Evolutionary conservation across 768 basidiomycete species (phyloP).

Genomic region (Chlorophyllum brunneum): DNA sequence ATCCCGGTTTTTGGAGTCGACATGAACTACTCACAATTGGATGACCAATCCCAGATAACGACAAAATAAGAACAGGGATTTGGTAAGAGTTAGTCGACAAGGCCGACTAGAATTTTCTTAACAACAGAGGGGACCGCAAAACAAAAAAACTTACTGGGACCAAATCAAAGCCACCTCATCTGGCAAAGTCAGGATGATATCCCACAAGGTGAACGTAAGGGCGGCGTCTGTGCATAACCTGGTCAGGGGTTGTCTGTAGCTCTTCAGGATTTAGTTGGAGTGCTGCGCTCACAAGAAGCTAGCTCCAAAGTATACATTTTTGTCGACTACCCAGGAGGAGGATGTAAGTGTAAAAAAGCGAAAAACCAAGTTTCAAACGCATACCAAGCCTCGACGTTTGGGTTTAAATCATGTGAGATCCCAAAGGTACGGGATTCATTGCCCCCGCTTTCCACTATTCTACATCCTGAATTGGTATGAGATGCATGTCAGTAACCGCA

Average conservation of each 20-base stretch:
- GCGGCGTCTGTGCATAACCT: not conserved
- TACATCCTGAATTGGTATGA: not conserved
- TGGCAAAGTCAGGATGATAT: not conserved
- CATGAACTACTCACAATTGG: not conserved
- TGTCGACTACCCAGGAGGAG: not conserved
- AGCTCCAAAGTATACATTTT: not conserved
- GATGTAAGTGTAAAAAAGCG: not conserved
- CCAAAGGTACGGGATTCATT: no score
- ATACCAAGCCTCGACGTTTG: not conserved
- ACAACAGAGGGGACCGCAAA: not conserved
- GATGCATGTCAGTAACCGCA: not conserved
- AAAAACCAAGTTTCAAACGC: not conserved
- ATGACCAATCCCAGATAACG: not conserved
- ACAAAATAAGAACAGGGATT: not conserved
- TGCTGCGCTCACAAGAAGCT: not conserved
- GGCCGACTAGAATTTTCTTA: not conserved
- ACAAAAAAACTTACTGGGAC: not conserved
- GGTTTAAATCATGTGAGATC: not conserved
- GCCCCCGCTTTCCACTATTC: not conserved
- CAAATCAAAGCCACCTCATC: not conserved
- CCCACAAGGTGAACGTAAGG: not conserved
- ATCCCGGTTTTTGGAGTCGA: not conserved
- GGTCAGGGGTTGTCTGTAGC: not conserved
- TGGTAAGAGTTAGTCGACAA: not conserved
- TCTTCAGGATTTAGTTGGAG: not conserved